Evolutionary conservation across 768 basidiomycete species (phyloP), one percentile per base, ranked within the genome.

Genomic region (Termitomyces sp.): DNA sequence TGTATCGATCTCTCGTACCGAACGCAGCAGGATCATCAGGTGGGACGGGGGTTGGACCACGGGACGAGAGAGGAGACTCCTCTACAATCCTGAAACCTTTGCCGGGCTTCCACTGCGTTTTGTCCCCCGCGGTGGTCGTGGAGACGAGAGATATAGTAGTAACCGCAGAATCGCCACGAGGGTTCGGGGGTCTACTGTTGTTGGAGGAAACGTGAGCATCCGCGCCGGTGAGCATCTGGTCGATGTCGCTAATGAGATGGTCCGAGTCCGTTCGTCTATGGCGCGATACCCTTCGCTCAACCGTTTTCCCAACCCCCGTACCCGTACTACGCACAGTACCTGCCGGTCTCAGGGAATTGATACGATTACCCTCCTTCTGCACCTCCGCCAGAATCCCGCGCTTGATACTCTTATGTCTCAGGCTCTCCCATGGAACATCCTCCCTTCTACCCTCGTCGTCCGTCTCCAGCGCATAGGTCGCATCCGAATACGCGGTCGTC

Each of bases 361-460:
- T 70, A 65, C 71, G 72, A 22, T 66, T 66, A 18, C 69, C 72
- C 65, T 75, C 76, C 65, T 71, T 64, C 71, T 74, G 65, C n/a
- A 77, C 75, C 35, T 76, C 68, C 59, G 79, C 80, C 50, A 84
- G 67, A 38, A 85, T 80, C 11, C 76, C 79, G 9, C 82, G 79
- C 54, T 81, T 78, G 66, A 84, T 83, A 64, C 80, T 81, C 66
- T 78, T 81, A 64, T 82, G 80, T 7, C 80, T 75, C 20, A 82
- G 69, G 35, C 76, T 73, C 59, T 81, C 82, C 73, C 79, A 81
- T 0, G 80, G 80, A 7, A 72, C 59, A 28, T 62, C 69, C 33
- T 68, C 63, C 55, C 54, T 55, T 57, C 7, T 33, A 55, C 18
- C 48, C 59, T 66, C 63, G 32, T 67, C 68, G 32, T 71, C 67